Base-by-base conservation (phyloP, 2,329 filamentous ascomycete species). In the Helotiales sp. region DNA sequence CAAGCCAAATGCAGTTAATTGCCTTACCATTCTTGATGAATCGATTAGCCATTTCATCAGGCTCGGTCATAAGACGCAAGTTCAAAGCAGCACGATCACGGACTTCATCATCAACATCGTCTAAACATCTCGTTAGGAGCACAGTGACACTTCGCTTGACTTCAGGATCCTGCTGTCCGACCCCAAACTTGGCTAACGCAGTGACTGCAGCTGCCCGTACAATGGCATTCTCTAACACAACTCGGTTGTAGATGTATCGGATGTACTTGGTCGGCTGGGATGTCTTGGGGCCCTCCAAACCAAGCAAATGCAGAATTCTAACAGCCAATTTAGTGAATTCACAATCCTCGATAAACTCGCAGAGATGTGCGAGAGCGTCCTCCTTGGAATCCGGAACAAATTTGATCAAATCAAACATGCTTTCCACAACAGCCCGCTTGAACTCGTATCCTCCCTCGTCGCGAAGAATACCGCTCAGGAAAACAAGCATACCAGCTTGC, bases 341-440 rank as follows among this genome's bases (percentile, higher is more conserved):
- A 82, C 96, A 99, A 79, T 99, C 96, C 81, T 99, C 96, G 72
- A 99, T 99, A 78, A 99, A 99, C 79, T 99, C 96, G 82, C 96
- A 98, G 24, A 99, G 88, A 77, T 98, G 96, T 15, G 95, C 93
- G 58, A 99, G 88, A 20, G 96, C 95, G 72, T 90, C 88, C 76
- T 90, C 88, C 80, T 90, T 90, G 34, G 88, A 89, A 68, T 97
- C 96, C 0, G 96, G 96, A 2, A 99, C 95, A 76, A 99, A 99
- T 80, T 98, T 97, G 84, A 99, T 98, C 64, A 99, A 84, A 76
- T 99, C 96, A 77, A 99, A 98, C 90, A 99, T 98, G 85, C 93
- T 97, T 84, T 99, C 96, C 22, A 99, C 95, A 11, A 99, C 95
- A 61, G 93, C 91, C 65, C 93, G 91, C 88, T 99, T 99, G 82